Conservation (phyloP, 129 eudicot species). For the Kitagawia praeruptora region DNA sequence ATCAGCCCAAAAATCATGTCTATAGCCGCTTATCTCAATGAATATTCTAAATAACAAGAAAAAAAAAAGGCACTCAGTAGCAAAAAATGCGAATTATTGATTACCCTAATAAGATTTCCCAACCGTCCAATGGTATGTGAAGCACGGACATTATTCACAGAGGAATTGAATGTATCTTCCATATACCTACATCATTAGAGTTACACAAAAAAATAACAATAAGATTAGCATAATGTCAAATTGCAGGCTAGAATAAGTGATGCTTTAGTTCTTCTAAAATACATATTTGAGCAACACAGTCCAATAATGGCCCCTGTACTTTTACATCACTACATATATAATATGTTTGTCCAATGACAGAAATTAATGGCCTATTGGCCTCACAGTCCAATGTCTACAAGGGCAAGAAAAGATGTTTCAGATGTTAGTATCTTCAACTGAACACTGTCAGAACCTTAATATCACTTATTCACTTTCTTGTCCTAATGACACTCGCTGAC, state of each 20-base stretch:
- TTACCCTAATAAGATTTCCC: slow-evolving; percentile 74
- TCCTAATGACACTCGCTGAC: neutral
- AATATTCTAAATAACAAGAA: neutral
- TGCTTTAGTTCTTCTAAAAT: neutral
- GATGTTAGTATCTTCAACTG: neutral
- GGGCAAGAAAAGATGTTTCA: neutral
- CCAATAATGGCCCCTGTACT: neutral
- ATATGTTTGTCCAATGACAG: neutral
- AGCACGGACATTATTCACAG: slow-evolving; percentile 59
- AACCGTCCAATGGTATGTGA: slow-evolving; percentile 82
- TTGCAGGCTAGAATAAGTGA: neutral
- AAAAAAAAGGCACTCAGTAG: neutral
- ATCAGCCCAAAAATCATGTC: neutral
- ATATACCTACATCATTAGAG: slow-evolving; percentile 42
- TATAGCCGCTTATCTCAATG: neutral
- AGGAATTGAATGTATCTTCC: slow-evolving; percentile 62
- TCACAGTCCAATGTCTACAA: neutral
- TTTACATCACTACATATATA: neutral
- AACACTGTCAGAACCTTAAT: neutral
- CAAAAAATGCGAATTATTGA: neutral
- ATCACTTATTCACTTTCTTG: neutral
- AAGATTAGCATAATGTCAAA: neutral
- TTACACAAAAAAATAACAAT: neutral
- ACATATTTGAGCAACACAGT: neutral
- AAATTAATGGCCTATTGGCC: neutral